A percentile compares a stretch with the other conserved stretches of the same genome.
These are phyloP conservation scores for Sphaerostilbella broomeana DNA, from an alignment of 2,329 filamentous ascomycete species.

Conservation along the genomic window DNA sequence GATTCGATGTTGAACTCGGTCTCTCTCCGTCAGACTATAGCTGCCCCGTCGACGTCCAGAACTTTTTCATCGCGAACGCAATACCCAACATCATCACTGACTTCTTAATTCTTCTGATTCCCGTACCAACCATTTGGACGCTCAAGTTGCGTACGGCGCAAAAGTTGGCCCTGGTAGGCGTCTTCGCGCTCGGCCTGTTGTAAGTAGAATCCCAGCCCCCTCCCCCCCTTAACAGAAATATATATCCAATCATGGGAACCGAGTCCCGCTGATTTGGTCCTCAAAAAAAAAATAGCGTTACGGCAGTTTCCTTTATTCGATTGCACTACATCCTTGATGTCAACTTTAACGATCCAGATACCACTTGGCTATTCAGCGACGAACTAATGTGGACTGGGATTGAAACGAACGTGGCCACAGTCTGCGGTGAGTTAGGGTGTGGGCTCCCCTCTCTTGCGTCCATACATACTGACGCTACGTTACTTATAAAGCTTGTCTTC, in stretches of 20 bases:
- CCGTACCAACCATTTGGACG: conserved; percentile 20
- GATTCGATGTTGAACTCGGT: conserved; percentile 11
- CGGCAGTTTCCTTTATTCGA: conserved; percentile 15
- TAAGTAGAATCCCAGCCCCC: conserved; percentile 12
- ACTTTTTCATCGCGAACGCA: conserved; percentile 20
- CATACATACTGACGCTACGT: not conserved
- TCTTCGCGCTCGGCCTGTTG: conserved; percentile 21
- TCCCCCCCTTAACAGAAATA: too few species aligned
- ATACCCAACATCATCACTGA: conserved; percentile 22
- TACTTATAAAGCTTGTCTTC: conserved; percentile 9
- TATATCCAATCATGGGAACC: too few species aligned
- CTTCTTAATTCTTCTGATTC: conserved; percentile 19
- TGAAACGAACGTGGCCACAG: conserved; percentile 19
- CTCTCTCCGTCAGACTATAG: conserved; percentile 6
- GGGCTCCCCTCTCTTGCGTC: too few species aligned
- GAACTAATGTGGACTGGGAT: conserved; percentile 20
- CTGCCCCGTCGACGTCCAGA: conserved; percentile 15
- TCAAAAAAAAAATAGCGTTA: too few species aligned
- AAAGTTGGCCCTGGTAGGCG: conserved; percentile 17
- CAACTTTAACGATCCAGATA: conserved; percentile 16
- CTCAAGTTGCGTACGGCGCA: conserved; percentile 17
- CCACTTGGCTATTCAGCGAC: conserved; percentile 25
- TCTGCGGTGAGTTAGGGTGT: conserved; percentile 16
- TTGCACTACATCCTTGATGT: conserved; percentile 12
- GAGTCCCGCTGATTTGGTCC: too few species aligned